Evolutionary conservation across 192 early-diverging fungal genomes (phyloP).

Genomic region (Gryganskiella cystojenkinii): DNA sequence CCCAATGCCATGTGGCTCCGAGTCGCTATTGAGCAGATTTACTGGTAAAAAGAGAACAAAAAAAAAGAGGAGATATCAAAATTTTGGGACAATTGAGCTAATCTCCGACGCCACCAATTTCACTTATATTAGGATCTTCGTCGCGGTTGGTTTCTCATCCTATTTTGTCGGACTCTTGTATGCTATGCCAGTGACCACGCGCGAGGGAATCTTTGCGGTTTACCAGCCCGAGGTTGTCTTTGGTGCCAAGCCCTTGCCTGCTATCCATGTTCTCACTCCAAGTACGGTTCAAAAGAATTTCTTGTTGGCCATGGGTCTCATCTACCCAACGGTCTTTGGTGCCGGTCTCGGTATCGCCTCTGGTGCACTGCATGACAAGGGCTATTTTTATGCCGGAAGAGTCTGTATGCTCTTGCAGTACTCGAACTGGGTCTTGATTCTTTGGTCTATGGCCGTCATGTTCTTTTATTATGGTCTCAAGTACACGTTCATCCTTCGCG

Average conservation of each 20-base stretch:
- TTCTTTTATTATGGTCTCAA: constrained; percentile 54
- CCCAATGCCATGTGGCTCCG: constrained; percentile 26
- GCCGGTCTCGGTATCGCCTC: constrained; percentile 29
- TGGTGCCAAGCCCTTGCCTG: constrained; percentile 15
- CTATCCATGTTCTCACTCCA: constrained; percentile 47
- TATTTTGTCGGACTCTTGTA: constrained; percentile 49
- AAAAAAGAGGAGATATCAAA: too few relatives aligned
- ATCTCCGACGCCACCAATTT: not conserved
- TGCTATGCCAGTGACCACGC: constrained; percentile 52
- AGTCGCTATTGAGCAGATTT: constrained; percentile 26
- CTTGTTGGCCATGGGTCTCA: constrained; percentile 21
- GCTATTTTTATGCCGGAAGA: constrained; percentile 14
- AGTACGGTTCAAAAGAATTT: constrained; percentile 46
- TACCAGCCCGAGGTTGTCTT: constrained; percentile 38
- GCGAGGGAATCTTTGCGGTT: constrained; percentile 50
- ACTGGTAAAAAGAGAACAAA: not conserved
- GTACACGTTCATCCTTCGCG: constrained; percentile 48
- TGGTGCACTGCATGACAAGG: constrained; percentile 19
- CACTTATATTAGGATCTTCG: constrained; percentile 13
- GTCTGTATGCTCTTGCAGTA: constrained; percentile 32
- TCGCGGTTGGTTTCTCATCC: constrained; percentile 17
- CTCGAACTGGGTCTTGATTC: constrained; percentile 46
- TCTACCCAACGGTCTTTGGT: constrained; percentile 37
- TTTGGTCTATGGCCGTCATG: constrained; percentile 32
- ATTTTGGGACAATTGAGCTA: too few relatives aligned